A percentile compares a stretch with the other conserved stretches of the same genome.
Conservation (phyloP, 2,329 filamentous ascomycete species). For the Epichloe glyceriae region DNA sequence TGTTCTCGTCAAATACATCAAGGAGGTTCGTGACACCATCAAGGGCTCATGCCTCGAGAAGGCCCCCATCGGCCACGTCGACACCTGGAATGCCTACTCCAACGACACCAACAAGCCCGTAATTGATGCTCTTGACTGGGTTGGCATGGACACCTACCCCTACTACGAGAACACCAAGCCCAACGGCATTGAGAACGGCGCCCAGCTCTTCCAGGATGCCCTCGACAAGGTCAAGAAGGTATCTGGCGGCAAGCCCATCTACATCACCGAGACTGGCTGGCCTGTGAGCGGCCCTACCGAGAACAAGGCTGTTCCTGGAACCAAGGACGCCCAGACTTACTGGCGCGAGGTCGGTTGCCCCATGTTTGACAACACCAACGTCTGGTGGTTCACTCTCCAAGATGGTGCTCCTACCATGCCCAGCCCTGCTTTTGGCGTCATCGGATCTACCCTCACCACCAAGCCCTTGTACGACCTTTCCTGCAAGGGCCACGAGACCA, state of each 20-base stretch:
- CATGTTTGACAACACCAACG: conserved; percentile 49
- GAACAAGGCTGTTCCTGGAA: conserved; percentile 49
- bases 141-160: conserved; percentile 76
- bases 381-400: conserved; percentile 69
- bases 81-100: conserved; percentile 74
- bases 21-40: conserved; percentile 51
- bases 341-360: conserved; percentile 70
- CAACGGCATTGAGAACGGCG: conserved; percentile 53
- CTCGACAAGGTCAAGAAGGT: conserved; percentile 45
- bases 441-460: conserved; percentile 38
- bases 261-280: conserved; percentile 85
- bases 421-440: conserved; percentile 58
- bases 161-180: conserved; percentile 63
- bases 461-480: conserved; percentile 51
- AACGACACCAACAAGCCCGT: conserved; percentile 61
- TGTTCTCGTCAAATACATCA: conserved; percentile 56
- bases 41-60: conserved; percentile 44
- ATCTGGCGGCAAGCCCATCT: conserved; percentile 56
- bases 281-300: conserved; percentile 56
- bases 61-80: conserved; percentile 66
- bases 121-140: conserved; percentile 58
- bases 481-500: conserved; percentile 28
- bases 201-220: conserved; percentile 55
- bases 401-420: conserved; percentile 48
- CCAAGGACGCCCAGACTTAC: conserved; percentile 61